Evolutionary conservation across 140 eudicot species (phyloP), one percentile per base, ranked within the genome.

Genomic region (Senecio squalidus): DNA sequence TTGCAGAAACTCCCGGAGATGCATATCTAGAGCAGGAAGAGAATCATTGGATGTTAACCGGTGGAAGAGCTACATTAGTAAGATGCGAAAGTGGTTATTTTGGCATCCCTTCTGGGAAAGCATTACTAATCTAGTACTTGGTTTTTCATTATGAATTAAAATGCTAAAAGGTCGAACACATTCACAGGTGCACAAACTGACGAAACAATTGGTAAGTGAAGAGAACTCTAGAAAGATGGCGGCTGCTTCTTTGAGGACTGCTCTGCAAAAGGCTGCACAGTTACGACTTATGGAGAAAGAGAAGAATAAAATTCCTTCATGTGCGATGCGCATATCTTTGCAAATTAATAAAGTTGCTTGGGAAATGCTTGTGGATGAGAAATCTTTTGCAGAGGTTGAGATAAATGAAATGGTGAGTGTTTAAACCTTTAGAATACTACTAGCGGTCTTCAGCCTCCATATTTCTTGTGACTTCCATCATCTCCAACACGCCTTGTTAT

Each of bases 281-380:
- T 53, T 76, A 64, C 65, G 98, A 39, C 69, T 91, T 66, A 84
- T 84, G 95, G 98, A 91, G 75, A 91, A 91, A 71, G 98, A 91
- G 67, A 91, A 81, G 72, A 91, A 91, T 68, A 87, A 91, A 82
- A 86, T 94, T 71, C 92, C 96, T 39, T 92, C 98, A 25, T 92
- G 73, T 84, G 98, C 98, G 18, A 92, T 92, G 98, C 96, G 95
- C 60, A 87, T 92, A 59, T 92, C 98, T 45, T 58, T 92, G 82
- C 96, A 92, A 78, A 84, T 92, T 29, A 83, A 77, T 60, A 92
- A 87, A 62, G 95, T 92, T 3, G 96, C 80, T 55, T 92, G 98
- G 98, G 81, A 92, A 45, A 87, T 92, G 98, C 91, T 92, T 70
- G 88, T 84, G 59, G 98, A 92, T 84, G 98, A 96, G 8, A 92